Evolutionary conservation across 1,284 basidiomycete species (phyloP).

Genomic region (Cutaneotrichosporon sp.): DNA sequence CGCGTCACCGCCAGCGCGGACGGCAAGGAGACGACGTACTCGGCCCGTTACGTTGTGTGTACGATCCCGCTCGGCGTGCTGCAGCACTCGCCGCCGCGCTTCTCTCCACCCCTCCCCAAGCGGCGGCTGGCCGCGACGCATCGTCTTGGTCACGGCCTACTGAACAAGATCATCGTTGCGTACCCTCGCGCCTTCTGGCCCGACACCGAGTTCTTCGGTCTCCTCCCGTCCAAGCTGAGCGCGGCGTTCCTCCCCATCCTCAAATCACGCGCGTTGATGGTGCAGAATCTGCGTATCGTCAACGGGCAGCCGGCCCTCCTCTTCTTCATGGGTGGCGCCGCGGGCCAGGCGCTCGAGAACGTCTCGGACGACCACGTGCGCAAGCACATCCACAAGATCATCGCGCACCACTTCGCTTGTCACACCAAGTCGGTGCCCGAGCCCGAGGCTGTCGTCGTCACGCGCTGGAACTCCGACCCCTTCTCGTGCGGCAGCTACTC

Average conservation of each 20-base stretch:
- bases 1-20: neutral
- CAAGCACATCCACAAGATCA: conserved; percentile 6
- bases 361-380: conserved; percentile 1
- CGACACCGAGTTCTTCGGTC: conserved; percentile 1
- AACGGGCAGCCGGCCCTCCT: neutral
- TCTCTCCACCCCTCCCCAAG: neutral
- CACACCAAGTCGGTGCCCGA: neutral
- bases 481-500: neutral
- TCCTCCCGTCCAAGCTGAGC: neutral
- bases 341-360: neutral
- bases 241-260: neutral
- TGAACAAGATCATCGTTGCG: conserved; percentile 3
- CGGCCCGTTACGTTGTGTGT: neutral
- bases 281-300: neutral
- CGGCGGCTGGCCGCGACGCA: neutral
- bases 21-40: neutral
- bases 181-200: conserved; percentile 2
- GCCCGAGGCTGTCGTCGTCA: conserved; percentile 3
- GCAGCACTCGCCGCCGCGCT: neutral
- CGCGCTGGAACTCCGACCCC: neutral
- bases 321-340: conserved; percentile 4
- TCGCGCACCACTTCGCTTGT: conserved; percentile 1
- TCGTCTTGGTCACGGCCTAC: neutral
- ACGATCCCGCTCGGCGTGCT: conserved; percentile 1
- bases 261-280: neutral